A percentile compares a stretch with the other conserved stretches of the same genome.
Conservation (phyloP, 495 filamentous ascomycete genomes). For the Neurospora terricola region DNA sequence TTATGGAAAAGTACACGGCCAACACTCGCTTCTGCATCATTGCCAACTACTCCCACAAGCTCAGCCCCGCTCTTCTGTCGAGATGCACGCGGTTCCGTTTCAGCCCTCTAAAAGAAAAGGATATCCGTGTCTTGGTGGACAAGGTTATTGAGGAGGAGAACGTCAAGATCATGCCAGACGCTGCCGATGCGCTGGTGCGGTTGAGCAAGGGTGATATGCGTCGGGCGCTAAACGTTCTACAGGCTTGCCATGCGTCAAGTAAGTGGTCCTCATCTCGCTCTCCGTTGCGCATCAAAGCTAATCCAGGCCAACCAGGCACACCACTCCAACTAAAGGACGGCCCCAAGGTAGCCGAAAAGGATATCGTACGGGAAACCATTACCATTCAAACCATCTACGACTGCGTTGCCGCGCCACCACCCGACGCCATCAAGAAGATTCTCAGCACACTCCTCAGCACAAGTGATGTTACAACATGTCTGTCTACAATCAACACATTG, state of each 20-base stretch:
- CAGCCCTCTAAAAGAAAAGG: slow-evolving; percentile 77
- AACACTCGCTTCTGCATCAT: slow-evolving; percentile 98
- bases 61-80: slow-evolving; percentile 88
- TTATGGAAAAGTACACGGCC: slow-evolving; percentile 99
- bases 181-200: slow-evolving; percentile 67
- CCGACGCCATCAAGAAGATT: slow-evolving; percentile 78
- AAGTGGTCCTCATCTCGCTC: slow-evolving; percentile 17
- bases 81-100: slow-evolving; percentile 94
- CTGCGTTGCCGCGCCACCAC: slow-evolving; percentile 93
- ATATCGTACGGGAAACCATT: slow-evolving; percentile 67
- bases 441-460: slow-evolving; percentile 70
- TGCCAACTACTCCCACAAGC: slow-evolving; percentile 98
- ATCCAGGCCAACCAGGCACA: slow-evolving; percentile 36
- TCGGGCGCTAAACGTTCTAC: slow-evolving; percentile 85
- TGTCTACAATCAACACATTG: slow-evolving; percentile 75
- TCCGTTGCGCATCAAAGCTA: background rate
- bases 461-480: slow-evolving; percentile 74
- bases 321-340: slow-evolving; percentile 58
- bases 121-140: slow-evolving; percentile 77
- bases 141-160: slow-evolving; percentile 81
- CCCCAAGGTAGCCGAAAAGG: slow-evolving; percentile 47
- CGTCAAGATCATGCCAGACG: slow-evolving; percentile 71
- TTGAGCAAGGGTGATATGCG: slow-evolving; percentile 96
- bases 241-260: slow-evolving; percentile 93
- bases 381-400: slow-evolving; percentile 90